Evolutionary conservation across 1,284 basidiomycete species (phyloP), one percentile per base, ranked within the genome.

Genomic region (Apiotrichum veenhuisii): DNA sequence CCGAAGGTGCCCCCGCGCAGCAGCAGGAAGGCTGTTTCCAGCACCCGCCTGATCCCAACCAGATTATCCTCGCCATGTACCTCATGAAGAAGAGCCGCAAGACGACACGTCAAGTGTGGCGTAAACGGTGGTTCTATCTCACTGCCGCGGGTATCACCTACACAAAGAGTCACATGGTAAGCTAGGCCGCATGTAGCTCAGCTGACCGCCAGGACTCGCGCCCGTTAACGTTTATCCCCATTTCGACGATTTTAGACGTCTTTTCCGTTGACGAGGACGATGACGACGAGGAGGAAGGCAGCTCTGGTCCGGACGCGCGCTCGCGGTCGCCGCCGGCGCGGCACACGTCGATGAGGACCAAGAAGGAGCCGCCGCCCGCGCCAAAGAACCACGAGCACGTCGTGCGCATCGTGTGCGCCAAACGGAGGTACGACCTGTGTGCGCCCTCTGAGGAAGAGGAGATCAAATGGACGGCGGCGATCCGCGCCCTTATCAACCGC

Each of bases 361-460:
- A 36, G 41, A 30, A 23, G 14, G 50, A 52, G 9, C 3, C 14
- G 2, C 25, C 25, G 5, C 26, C 20, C 20, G 30, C 18, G 36
- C 41, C 22, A 61, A 75, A 14, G 36, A 2, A 18, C 15, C 15
- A 50, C 27, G 77, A 79, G 44, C 82, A 87, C 72, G 90, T 88
- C 51, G 97, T 98, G 84, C 92, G 96, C 78, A 88, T 98, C 60
- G 89, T 98, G 65, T 98, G 93, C 33, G 93, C 92, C 57, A 94
- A 95, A 76, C 84, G 92, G 55, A 87, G 89, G 23, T 82, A 91
- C 61, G 77, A 97, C 57, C 81, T 98, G 22, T 97, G 93, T 68
- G 96, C 95, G 12, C 95, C 96, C 4, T 88, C 84, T 55, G 96
- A 98, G 76, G 96, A 98, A 67, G 95, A 98, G 67, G 96, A 98